phyloP scores from a whole-genome alignment of 495 filamentous ascomycete genomes.

The Lasiosphaeria hispida region DNA sequence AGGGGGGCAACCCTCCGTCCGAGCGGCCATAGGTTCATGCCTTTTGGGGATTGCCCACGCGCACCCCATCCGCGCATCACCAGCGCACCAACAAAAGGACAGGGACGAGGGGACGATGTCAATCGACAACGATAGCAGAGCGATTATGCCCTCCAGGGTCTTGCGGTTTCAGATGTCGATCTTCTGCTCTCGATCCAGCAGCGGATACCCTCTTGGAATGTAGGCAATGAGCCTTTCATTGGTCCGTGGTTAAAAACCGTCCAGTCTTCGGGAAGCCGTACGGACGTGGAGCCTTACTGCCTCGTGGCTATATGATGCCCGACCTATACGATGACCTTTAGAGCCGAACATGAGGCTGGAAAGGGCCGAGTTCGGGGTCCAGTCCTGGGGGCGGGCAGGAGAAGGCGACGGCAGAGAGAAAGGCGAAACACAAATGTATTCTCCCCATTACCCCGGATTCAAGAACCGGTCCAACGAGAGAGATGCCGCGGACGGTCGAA shows the following conservation, averaged over 20 bases:
- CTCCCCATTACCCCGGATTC: neutral
- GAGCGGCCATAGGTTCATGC: slow-evolving; percentile 10
- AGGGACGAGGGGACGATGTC: slow-evolving; percentile 9
- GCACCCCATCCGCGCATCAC: too few relatives aligned
- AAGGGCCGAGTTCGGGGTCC: too few relatives aligned
- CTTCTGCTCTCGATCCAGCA: slow-evolving; percentile 8
- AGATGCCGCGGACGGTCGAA: neutral
- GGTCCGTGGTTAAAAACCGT: too few relatives aligned
- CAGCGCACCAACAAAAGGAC: neutral
- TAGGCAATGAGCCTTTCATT: too few relatives aligned
- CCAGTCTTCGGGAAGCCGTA: too few relatives aligned
- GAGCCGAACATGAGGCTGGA: too few relatives aligned
- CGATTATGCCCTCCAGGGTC: slow-evolving; percentile 1
- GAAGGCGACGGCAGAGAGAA: too few relatives aligned
- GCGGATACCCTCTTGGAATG: neutral
- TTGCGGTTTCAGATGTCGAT: slow-evolving; percentile 21
- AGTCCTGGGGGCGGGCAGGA: too few relatives aligned
- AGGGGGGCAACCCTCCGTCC: slow-evolving; percentile 4
- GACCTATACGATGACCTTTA: too few relatives aligned
- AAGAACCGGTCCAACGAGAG: neutral
- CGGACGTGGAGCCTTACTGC: too few relatives aligned
- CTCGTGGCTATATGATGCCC: too few relatives aligned
- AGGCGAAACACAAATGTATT: too few relatives aligned
- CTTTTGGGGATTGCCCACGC: neutral
- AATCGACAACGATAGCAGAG: slow-evolving; percentile 5